These are phyloP conservation scores for Fusarium algeriense DNA, from an alignment of 2,329 filamentous ascomycete genomes.

Conservation along the genomic window DNA sequence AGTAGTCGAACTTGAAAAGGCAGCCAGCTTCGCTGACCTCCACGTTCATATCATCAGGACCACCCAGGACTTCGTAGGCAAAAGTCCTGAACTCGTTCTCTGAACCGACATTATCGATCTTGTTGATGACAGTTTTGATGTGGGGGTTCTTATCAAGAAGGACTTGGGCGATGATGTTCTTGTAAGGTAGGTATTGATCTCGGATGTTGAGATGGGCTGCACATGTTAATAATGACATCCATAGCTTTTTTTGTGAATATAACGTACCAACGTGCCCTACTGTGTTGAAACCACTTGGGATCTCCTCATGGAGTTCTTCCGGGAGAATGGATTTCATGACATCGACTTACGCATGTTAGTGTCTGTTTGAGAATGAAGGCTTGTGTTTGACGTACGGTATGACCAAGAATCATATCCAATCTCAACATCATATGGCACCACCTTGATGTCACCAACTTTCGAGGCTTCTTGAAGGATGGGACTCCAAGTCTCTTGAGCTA, in stretches of 20 bases:
- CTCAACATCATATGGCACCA: slow-evolving; percentile 80
- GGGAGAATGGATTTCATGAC: slow-evolving; percentile 86
- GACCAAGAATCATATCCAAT: slow-evolving; percentile 90
- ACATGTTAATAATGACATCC: slow-evolving; percentile 21
- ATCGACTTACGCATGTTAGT: slow-evolving; percentile 68
- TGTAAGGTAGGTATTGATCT: slow-evolving; percentile 85
- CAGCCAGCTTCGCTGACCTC: slow-evolving; percentile 85
- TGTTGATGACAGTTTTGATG: slow-evolving; percentile 94
- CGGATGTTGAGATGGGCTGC: slow-evolving; percentile 90
- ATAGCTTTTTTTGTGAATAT: neutral
- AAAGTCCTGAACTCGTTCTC: slow-evolving; percentile 93
- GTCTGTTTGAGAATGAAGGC: neutral
- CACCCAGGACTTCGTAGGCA: slow-evolving; percentile 88
- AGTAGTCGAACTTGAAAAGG: slow-evolving; percentile 92
- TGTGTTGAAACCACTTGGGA: slow-evolving; percentile 87
- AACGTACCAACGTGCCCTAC: slow-evolving; percentile 85
- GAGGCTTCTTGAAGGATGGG: slow-evolving; percentile 75
- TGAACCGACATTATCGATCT: slow-evolving; percentile 87
- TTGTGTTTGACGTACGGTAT: slow-evolving; percentile 69
- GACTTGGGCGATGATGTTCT: slow-evolving; percentile 85
- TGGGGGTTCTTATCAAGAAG: slow-evolving; percentile 88
- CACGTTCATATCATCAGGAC: slow-evolving; percentile 85
- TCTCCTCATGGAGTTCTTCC: slow-evolving; percentile 81
- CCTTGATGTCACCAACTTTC: slow-evolving; percentile 72
- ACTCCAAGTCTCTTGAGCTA: slow-evolving; percentile 79